Percentiles rank a stretch among this genome's conserved stretches.
Evolutionary conservation across 2,329 filamentous ascomycete genomes (phyloP).

Genomic region (Paecilomyces sp.): DNA sequence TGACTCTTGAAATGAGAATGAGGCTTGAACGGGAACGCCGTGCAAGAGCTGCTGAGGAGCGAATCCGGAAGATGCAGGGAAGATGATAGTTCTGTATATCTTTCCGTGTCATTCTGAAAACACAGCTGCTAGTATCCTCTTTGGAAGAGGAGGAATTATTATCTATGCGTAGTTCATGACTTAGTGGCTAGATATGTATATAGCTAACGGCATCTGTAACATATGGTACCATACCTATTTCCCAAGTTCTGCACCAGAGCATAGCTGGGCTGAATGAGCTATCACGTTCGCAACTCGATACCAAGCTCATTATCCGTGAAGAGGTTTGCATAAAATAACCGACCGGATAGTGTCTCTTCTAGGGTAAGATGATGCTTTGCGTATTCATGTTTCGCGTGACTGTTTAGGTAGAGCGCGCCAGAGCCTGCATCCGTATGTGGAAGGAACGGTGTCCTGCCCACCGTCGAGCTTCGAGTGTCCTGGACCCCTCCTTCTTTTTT

Average conservation of each 20-base stretch:
- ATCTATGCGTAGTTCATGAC: not conserved
- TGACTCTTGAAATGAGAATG: slow-evolving; percentile 82
- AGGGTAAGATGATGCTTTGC: too few relatives aligned
- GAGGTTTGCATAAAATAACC: too few relatives aligned
- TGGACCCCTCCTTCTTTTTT: not conserved
- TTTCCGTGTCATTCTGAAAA: not conserved
- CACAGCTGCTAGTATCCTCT: not conserved
- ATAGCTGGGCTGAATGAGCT: too few relatives aligned
- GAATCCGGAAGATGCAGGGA: slow-evolving; percentile 61
- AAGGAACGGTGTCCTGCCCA: not conserved
- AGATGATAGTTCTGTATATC: slow-evolving; percentile 5
- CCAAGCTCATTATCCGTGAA: too few relatives aligned
- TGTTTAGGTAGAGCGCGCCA: not conserved
- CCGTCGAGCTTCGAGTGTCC: not conserved
- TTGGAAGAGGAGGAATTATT: not conserved
- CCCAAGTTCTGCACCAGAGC: not conserved
- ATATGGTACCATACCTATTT: not conserved
- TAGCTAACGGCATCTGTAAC: not conserved
- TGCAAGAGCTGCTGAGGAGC: slow-evolving; percentile 85
- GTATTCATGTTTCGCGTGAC: too few relatives aligned
- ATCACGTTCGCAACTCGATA: too few relatives aligned
- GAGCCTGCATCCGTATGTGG: not conserved
- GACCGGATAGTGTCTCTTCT: too few relatives aligned
- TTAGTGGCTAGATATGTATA: not conserved
- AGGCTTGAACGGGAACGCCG: slow-evolving; percentile 80